These are phyloP conservation scores for Mortierella sp. DNA, from an alignment of 371 early-diverging fungal genomes.

Conservation along the genomic window DNA sequence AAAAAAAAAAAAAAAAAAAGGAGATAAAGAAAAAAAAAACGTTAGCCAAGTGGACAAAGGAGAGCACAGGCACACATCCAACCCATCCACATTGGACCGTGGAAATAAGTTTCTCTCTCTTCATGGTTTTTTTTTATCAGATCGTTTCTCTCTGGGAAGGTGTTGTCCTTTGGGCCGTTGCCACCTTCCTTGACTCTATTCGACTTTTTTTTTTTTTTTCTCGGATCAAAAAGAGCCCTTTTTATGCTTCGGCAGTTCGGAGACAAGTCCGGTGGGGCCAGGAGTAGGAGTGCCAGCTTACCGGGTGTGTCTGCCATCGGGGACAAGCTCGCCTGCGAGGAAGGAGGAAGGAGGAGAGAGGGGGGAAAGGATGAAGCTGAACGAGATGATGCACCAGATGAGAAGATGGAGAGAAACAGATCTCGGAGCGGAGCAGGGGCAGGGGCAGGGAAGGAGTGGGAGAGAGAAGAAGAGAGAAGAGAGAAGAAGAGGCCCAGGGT, in stretches of 20 bases:
- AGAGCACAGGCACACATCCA: background rate
- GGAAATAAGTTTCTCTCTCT: too few species aligned
- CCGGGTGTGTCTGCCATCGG: conserved; percentile 19
- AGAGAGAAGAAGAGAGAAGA: conserved; percentile 3
- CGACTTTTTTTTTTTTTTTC: too few species aligned
- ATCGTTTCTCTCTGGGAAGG: too few species aligned
- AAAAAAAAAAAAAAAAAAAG: background rate
- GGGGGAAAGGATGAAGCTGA: background rate
- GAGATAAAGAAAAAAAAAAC: background rate
- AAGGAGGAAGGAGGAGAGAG: background rate
- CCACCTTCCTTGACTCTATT: too few species aligned
- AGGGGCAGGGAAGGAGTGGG: background rate
- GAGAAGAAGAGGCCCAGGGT: background rate
- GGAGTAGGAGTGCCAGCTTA: background rate
- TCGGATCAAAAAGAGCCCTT: too few species aligned
- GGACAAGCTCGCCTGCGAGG: background rate
- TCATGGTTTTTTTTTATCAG: too few species aligned
- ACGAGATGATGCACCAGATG: background rate
- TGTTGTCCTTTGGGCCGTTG: too few species aligned
- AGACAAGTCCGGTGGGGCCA: background rate
- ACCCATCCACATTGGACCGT: too few species aligned
- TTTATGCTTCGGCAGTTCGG: too few species aligned
- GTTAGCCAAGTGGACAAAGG: background rate
- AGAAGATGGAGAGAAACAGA: too few species aligned
- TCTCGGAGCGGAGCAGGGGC: background rate